phyloP scores from a whole-genome alignment of 768 basidiomycete species.

The Tricholoma hemisulphureum region DNA sequence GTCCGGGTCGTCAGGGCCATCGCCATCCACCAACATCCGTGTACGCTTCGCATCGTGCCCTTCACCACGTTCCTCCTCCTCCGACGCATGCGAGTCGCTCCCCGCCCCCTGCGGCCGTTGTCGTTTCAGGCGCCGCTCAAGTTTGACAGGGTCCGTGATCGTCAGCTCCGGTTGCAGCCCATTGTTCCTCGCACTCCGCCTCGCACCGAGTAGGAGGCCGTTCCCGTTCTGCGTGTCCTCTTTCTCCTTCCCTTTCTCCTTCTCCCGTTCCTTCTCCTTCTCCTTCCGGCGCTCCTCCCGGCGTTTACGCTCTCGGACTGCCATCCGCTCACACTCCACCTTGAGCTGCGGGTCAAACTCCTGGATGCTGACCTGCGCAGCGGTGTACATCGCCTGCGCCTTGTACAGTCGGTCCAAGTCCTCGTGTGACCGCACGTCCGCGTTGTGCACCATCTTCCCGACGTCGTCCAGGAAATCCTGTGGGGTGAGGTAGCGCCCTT shows the following conservation, averaged over 20 bases:
- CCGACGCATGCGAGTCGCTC: slow-evolving; percentile 51
- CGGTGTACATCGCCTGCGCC: slow-evolving; percentile 87
- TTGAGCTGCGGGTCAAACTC: slow-evolving; percentile 80
- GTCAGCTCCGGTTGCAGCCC: slow-evolving; percentile 68
- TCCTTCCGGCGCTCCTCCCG: slow-evolving; percentile 55
- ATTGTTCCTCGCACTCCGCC: slow-evolving; percentile 72
- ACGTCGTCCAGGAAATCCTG: slow-evolving; percentile 85
- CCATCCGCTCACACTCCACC: slow-evolving; percentile 87
- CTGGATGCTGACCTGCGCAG: slow-evolving; percentile 80
- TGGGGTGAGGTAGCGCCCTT: slow-evolving; percentile 81
- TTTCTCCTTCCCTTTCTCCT: slow-evolving; percentile 43
- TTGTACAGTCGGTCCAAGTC: slow-evolving; percentile 77
- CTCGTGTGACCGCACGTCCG: slow-evolving; percentile 50
- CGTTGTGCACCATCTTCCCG: slow-evolving; percentile 77
- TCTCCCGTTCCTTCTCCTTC: slow-evolving; percentile 44
- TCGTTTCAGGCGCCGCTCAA: slow-evolving; percentile 75
- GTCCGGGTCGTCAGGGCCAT: slow-evolving; percentile 50
- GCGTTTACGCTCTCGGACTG: slow-evolving; percentile 67
- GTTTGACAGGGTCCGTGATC: slow-evolving; percentile 71
- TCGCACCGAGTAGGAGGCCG: slow-evolving; percentile 52
- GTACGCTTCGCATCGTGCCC: slow-evolving; percentile 58
- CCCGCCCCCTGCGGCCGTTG: slow-evolving; percentile 58
- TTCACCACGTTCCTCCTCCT: slow-evolving; percentile 47
- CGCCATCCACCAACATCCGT: slow-evolving; percentile 44
- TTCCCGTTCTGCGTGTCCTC: slow-evolving; percentile 30